Evolutionary conservation across 805 yeast genomes (phyloP), one percentile per base, ranked within the genome.

Genomic region (Blastobotrys chiropterorum): DNA sequence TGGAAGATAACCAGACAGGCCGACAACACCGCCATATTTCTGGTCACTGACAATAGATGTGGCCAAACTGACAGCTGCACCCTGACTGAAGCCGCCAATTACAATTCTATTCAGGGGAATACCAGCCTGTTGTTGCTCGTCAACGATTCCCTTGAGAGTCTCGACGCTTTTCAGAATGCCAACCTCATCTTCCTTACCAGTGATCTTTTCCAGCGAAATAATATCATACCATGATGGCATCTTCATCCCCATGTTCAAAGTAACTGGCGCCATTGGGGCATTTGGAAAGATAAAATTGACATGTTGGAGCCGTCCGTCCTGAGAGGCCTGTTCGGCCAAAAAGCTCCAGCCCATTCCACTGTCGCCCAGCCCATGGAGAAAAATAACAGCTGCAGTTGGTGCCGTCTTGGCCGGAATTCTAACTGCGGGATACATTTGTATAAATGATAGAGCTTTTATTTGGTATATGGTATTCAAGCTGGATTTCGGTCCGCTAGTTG

Each of bases 81-180:
- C 99, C 70, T 94, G 99, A 3, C 95, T 85, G 65, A 94, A 94
- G 0, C 99, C 99, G 38, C 98, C 98, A 52, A 94, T 72, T n/a
- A 94, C 72, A 46, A 94, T 85, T 49, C 85, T 79, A 38, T 63
- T 59, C 11, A 71, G 52, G 5, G 71, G 63, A 20, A 70, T 63
- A 3, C 76, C 76, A 5, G 53, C 53, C 7, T 50, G 58, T 20
- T 66, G 58, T 53, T 68, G 72, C 45, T 60, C 62, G 31, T 62
- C 61, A 21, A 73, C 54, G 11, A 70, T 57, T 34, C 49, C 50
- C 48, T 64, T 58, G 40, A 72, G 56, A 6, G 55, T 52, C n/a
- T 53, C 62, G 3, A 65, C 63, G 22, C 70, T 57, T 50, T 56
- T 60, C 45, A 61, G 54, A 11, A 74, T 62, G 58, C 81, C 80